Base-by-base conservation (phyloP, 306 rosid genomes). In the Acacia crassicarpa region DNA sequence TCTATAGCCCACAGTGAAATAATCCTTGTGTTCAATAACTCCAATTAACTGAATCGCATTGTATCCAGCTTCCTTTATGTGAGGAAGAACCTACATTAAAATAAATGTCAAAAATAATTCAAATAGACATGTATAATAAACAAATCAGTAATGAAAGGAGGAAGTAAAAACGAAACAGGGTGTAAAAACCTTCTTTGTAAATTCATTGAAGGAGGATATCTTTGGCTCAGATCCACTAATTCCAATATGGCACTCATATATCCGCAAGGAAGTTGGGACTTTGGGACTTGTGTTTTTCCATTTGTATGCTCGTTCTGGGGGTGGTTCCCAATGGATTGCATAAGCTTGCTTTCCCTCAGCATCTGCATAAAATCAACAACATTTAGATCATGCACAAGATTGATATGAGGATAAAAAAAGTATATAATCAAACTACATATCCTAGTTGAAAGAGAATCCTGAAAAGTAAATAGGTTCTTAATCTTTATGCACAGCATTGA, bases 251-350 rank as follows among this genome's bases (percentile, higher is more conserved):
- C 96, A 94, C 91, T 95, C 99, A 69, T 95, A 95, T 83, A 93
- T 91, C 63, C 95, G 90, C 86, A 95, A 82, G 51, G 99, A 89
- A 16, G 85, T 89, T 63, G 96, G 96, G 56, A 76, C 86, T 78
- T 89, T 87, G 9, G 99, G 99, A 17, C 63, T 87, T 49, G 75
- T 15, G 79, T 93, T 83, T 88, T 84, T 89, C 99, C 98, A 93
- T 81, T 89, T 91, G 87, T 91, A 90, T 78, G 90, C 91, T 32
- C 80, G 56, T 82, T 93, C 98, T 44, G 97, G 99, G 12, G 99
- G 84, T 65, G 99, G 99, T 81, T 95, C 98, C 99, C 99, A 95
- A 88, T 92, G 99, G 86, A 93, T 85, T 13, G 99, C 99, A 83
- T 62, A 93, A 75, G 91, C 91, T 87, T 91, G 98, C 75, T 76